Evolutionary conservation across 371 early-diverging fungal genomes (phyloP).

Genomic region (Dichotomocladium elegans): DNA sequence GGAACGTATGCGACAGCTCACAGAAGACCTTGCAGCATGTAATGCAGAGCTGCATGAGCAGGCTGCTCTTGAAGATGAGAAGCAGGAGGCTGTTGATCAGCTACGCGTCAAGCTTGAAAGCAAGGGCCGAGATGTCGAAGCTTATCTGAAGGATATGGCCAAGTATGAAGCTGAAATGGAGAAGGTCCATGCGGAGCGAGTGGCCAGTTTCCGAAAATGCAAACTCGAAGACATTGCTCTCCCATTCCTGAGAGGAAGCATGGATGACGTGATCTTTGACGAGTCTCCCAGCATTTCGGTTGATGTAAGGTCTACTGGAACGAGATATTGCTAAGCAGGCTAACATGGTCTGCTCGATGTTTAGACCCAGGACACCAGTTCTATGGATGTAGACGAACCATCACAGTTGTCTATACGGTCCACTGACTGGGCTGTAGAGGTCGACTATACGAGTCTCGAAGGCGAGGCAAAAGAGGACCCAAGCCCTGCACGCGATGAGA

Average conservation of each 20-base stretch:
- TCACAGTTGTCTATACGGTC: slow-evolving; percentile 35
- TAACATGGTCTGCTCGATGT: not conserved
- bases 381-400: slow-evolving; percentile 56
- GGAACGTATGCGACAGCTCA: slow-evolving; percentile 36
- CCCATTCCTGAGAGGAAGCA: slow-evolving; percentile 64
- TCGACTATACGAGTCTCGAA: slow-evolving; percentile 59
- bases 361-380: slow-evolving; percentile 4
- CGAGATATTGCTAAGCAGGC: too few relatives aligned
- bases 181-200: slow-evolving; percentile 70
- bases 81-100: slow-evolving; percentile 52
- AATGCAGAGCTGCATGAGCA: slow-evolving; percentile 43
- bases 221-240: slow-evolving; percentile 90
- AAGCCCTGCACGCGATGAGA: slow-evolving; percentile 54
- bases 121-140: slow-evolving; percentile 64
- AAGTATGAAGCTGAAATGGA: slow-evolving; percentile 74
- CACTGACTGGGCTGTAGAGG: slow-evolving; percentile 49
- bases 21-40: slow-evolving; percentile 15
- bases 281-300: too few relatives aligned
- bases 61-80: slow-evolving; percentile 38
- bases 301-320: too few relatives aligned
- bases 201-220: slow-evolving; percentile 80
- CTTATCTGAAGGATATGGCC: slow-evolving; percentile 56
- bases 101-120: slow-evolving; percentile 59
- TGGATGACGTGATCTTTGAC: slow-evolving; percentile 70
- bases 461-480: slow-evolving; percentile 46